Base-by-base conservation (phyloP, 441 rosid species). In the Raphanus hybrid region DNA sequence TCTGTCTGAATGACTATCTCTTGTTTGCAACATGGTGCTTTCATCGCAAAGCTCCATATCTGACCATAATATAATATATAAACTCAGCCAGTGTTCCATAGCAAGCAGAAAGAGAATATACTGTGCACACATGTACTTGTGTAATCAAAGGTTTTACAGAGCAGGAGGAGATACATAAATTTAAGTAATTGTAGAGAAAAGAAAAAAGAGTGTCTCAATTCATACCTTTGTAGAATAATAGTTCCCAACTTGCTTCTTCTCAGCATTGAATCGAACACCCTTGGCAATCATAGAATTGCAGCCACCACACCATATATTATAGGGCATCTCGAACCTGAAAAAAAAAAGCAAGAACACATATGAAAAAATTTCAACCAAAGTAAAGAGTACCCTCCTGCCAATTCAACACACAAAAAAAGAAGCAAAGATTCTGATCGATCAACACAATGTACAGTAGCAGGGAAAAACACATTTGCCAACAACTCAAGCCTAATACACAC, bases 21-120 rank as follows among this genome's bases (percentile, higher is more conserved):
- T 72, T 91, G 87, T 74, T 86, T 93, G 86, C 99, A 95, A 82
- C 97, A 93, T 6, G 99, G 85, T 57, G 98, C 74, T 78, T 96
- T 92, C 98, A 96, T 93, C 35, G 90, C 66, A 87, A 92, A 93
- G 82, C 90, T 96, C 98, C 98, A 95, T 90, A 91, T 92, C 97
- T 92, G 79, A 75, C 72, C n/a, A 75, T 18, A 54, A 52, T 12
- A 70, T 9, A 70, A 58, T 11, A 76, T 34, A 55, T 14, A 60
- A 67, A 60, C 6, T 62, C 72, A 55, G 57, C 35, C 8, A 64
- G 8, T 20, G 63, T 16, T 64, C 20, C 3, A 58, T 35, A 18
- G 58, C 64, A 77, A 69, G 23, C 10, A 27, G 34, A 23, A 58
- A 2, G 55, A 26, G 55, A 18, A 69, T 41, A 11, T 23, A 54